Evolutionary conservation across 2,329 filamentous ascomycete genomes (phyloP), one percentile per base, ranked within the genome.

Genomic region (Sclerotinia borealis): DNA sequence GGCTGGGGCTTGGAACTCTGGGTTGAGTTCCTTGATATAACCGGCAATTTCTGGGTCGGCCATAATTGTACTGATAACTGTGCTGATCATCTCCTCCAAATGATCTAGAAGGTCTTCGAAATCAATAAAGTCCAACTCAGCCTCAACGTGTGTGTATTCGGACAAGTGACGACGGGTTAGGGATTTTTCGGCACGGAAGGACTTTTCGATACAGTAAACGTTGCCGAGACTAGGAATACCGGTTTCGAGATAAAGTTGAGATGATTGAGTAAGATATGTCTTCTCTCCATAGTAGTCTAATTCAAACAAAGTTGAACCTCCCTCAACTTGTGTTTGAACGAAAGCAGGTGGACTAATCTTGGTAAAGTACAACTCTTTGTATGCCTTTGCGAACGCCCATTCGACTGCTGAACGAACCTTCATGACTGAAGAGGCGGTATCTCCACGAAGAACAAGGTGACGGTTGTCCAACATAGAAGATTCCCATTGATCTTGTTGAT

Each of bases 181-280:
- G 8, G 89, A 93, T 80, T 97, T 97, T 79, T 99, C 95, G 17
- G 95, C 95, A 66, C 95, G 93, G 88, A 99, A 99, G 2, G 93
- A 98, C 77, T 96, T 96, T 78, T 96, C 93, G 72, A 99, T 93
- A 76, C 93, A 98, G 84, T 96, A 99, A 60, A 97, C 92, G 75
- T 97, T 91, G 70, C 95, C 95, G 72, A 98, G 83, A 59, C 89
- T 91, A 13, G 93, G 92, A 37, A 99, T 81, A 69, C 89, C 92
- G 37, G 95, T 99, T 82, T 99, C 95, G 64, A 99, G 89, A 79
- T 99, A 99, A 61, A 99, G 86, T 78, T 99, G 95, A 39, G 91
- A 96, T 4, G 93, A 97, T 79, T 99, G 95, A 4, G 95, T 98
- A 67, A 99, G 86, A 80, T 93, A 99, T 65, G 95, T 90, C 70